A percentile compares a stretch with the other conserved stretches of the same genome.
Evolutionary conservation across 1,284 basidiomycete genomes (phyloP).

Genomic region (Pseudozyma thailandica): DNA sequence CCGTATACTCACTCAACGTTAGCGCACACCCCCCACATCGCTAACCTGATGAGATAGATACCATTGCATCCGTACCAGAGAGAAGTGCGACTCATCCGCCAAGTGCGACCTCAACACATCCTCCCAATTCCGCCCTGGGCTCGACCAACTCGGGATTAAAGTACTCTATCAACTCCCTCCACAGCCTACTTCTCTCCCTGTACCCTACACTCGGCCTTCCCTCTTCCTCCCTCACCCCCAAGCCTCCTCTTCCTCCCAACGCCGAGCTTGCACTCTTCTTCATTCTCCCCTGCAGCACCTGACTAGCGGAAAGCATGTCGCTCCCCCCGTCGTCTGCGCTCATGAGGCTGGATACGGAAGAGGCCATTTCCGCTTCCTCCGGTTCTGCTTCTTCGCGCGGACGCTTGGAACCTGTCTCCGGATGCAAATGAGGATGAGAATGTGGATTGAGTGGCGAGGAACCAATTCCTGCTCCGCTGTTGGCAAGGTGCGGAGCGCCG

Average conservation of each 20-base stretch:
- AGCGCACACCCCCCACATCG: no score
- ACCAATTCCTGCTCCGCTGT: constrained; percentile 13
- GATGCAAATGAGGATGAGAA: constrained; percentile 9
- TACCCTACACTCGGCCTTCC: constrained; percentile 43
- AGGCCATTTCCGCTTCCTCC: constrained; percentile 43
- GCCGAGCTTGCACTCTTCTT: constrained; percentile 6
- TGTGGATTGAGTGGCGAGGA: constrained; percentile 37
- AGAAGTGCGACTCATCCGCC: constrained; percentile 11
- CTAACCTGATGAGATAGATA: background rate
- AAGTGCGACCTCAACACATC: constrained; percentile 51
- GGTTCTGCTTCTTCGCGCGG: constrained; percentile 37
- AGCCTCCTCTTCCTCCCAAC: constrained; percentile 3
- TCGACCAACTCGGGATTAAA: constrained; percentile 60
- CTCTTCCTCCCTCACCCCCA: constrained; percentile 34
- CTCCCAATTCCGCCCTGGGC: constrained; percentile 61
- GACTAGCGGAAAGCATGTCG: constrained; percentile 46
- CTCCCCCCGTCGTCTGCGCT: constrained; percentile 34
- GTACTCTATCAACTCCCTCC: constrained; percentile 61
- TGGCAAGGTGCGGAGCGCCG: constrained; percentile 1
- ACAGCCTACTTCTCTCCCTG: constrained; percentile 55
- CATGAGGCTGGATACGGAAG: constrained; percentile 41
- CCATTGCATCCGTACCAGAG: background rate
- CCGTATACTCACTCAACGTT: no score
- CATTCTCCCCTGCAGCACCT: constrained; percentile 28
- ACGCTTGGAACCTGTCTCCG: constrained; percentile 30